A percentile compares a stretch with the other conserved stretches of the same genome.
These are phyloP conservation scores for Saitozyma sp. DNA, from an alignment of 768 basidiomycete genomes.

Conservation along the genomic window DNA sequence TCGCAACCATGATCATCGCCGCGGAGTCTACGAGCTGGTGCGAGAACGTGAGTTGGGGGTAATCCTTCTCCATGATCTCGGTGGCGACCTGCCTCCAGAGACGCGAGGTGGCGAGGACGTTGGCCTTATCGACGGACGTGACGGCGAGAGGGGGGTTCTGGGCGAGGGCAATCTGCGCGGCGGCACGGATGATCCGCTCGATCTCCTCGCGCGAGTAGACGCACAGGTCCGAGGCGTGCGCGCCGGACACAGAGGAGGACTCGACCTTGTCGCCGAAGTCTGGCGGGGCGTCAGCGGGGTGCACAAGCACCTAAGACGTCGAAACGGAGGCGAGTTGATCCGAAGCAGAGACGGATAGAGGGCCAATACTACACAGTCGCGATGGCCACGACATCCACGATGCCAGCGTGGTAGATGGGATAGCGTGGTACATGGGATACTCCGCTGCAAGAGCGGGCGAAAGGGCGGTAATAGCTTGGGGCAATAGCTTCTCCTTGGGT, in stretches of 20 bases:
- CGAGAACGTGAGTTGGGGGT: slow-evolving; percentile 79
- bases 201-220: slow-evolving; percentile 89
- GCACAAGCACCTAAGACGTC: not conserved
- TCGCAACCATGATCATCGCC: slow-evolving; percentile 89
- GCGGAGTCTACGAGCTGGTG: slow-evolving; percentile 95
- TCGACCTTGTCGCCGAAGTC: slow-evolving; percentile 66
- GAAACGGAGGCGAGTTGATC: too few species aligned
- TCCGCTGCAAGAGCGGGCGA: too few species aligned
- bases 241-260: not conserved
- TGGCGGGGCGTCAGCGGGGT: slow-evolving; percentile 8
- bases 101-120: slow-evolving; percentile 90
- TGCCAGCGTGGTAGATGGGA: too few species aligned
- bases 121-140: slow-evolving; percentile 96
- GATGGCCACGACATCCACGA: too few species aligned
- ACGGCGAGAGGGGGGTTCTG: slow-evolving; percentile 80
- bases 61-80: slow-evolving; percentile 79
- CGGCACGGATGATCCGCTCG: slow-evolving; percentile 90
- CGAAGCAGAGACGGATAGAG: too few species aligned
- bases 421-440: too few species aligned
- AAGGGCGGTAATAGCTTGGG: too few species aligned
- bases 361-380: too few species aligned
- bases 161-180: slow-evolving; percentile 83
- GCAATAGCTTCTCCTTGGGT: too few species aligned
- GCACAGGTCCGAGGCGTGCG: slow-evolving; percentile 82
- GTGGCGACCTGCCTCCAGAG: slow-evolving; percentile 92